These are phyloP conservation scores for Halteria grandinella DNA, from an alignment of 73 alveolate species.

Conservation along the genomic window DNA sequence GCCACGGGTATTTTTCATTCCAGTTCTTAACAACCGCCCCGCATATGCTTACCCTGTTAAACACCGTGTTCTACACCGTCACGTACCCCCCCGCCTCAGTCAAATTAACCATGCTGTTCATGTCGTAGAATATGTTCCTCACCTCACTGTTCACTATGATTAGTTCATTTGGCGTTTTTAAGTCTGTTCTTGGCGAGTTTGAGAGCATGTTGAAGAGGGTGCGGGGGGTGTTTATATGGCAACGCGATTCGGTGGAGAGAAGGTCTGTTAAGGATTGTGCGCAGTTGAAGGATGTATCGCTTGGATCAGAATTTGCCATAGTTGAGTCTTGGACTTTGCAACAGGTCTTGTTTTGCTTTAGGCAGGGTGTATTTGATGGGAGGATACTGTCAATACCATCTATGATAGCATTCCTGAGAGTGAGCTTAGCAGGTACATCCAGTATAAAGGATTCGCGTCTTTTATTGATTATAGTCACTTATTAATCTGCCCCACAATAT, in stretches of 20 bases:
- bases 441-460: conserved; percentile 32
- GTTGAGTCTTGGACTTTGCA: not conserved
- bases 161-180: conserved; percentile 9
- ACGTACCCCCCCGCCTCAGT: conserved; percentile 51
- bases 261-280: conserved; percentile 1
- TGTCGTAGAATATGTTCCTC: conserved; percentile 20
- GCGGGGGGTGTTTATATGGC: conserved; percentile 11
- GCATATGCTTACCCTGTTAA: conserved; percentile 43
- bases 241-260: not conserved
- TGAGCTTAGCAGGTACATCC: conserved; percentile 23
- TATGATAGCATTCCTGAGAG: conserved; percentile 6
- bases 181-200: conserved; percentile 37
- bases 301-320: not conserved
- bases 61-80: conserved; percentile 3
- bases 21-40: conserved; percentile 41
- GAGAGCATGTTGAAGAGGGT: too few species aligned
- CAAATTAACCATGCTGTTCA: conserved; percentile 22
- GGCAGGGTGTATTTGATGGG: conserved; percentile 27
- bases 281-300: conserved; percentile 25
- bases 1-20: conserved; percentile 1
- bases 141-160: conserved; percentile 4
- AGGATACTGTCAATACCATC: conserved; percentile 23
- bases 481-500: not conserved
- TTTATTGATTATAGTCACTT: conserved; percentile 24
- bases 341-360: conserved; percentile 3